phyloP scores from a whole-genome alignment of 352 stramenopile species.

The Heterotrichella gracilis region DNA sequence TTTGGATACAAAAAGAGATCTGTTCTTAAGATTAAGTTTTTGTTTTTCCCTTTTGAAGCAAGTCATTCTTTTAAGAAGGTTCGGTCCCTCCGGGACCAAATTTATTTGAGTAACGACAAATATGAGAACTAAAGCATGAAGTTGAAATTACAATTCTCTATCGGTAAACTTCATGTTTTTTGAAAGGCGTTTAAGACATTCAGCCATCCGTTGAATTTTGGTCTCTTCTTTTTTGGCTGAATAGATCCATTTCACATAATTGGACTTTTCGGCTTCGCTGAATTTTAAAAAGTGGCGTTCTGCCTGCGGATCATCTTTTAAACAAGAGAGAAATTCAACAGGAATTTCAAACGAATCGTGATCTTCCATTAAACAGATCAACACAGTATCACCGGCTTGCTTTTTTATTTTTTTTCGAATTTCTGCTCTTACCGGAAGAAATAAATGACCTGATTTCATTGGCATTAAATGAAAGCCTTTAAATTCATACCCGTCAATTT shows the following conservation, averaged over 20 bases:
- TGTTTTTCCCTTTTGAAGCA: no score
- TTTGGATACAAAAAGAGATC: no score
- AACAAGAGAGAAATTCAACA: background rate
- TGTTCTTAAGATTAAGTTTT: no score
- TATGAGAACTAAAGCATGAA: no score
- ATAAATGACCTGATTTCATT: background rate
- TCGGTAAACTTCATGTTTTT: background rate
- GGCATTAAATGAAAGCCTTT: background rate
- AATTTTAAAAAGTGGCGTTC: background rate
- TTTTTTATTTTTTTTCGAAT: conserved; percentile 9
- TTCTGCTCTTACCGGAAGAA: background rate
- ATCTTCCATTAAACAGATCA: background rate
- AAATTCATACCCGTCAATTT: background rate
- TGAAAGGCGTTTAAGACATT: background rate
- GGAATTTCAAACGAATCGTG: background rate
- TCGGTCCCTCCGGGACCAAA: no score
- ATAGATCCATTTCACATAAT: background rate
- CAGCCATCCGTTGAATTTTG: background rate
- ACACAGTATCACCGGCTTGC: background rate
- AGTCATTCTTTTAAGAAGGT: no score
- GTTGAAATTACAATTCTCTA: no score
- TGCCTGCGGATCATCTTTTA: background rate
- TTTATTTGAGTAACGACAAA: no score
- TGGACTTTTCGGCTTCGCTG: background rate
- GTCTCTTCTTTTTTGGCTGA: background rate